These are phyloP conservation scores for Termitomyces sp. DNA, from an alignment of 768 basidiomycete species.

Conservation along the genomic window DNA sequence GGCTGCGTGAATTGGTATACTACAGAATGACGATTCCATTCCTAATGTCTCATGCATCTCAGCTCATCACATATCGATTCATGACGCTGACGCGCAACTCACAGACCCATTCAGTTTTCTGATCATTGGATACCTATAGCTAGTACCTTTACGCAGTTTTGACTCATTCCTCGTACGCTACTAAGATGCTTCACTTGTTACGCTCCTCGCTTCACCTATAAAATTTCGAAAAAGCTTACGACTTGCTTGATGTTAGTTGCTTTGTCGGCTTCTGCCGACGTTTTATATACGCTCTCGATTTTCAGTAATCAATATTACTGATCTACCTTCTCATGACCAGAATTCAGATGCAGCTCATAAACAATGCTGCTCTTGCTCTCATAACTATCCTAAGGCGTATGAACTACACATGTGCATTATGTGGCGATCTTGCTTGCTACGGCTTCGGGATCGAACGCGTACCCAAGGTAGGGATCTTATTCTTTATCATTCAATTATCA, in stretches of 20 bases:
- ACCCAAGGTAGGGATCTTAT: not conserved
- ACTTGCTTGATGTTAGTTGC: no score
- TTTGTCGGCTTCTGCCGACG: not conserved
- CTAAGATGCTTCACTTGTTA: not conserved
- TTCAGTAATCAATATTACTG: not conserved
- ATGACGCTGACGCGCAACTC: not conserved
- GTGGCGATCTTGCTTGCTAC: conserved; percentile 1
- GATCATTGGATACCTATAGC: no score
- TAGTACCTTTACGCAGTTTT: not conserved
- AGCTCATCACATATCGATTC: not conserved
- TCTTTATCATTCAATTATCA: not conserved
- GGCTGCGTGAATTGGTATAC: no score
- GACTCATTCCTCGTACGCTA: not conserved
- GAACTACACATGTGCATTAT: not conserved
- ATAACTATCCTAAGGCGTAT: not conserved
- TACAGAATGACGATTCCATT: not conserved
- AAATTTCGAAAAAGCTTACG: no score
- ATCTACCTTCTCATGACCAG: not conserved
- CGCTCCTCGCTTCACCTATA: not conserved
- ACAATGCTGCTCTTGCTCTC: not conserved
- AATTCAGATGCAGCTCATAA: not conserved
- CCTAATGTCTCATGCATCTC: not conserved
- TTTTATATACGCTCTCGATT: not conserved
- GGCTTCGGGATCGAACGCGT: not conserved
- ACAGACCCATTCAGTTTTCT: not conserved